Conservation (phyloP, 2,329 filamentous ascomycete genomes). For the Huntiella omanensis region DNA sequence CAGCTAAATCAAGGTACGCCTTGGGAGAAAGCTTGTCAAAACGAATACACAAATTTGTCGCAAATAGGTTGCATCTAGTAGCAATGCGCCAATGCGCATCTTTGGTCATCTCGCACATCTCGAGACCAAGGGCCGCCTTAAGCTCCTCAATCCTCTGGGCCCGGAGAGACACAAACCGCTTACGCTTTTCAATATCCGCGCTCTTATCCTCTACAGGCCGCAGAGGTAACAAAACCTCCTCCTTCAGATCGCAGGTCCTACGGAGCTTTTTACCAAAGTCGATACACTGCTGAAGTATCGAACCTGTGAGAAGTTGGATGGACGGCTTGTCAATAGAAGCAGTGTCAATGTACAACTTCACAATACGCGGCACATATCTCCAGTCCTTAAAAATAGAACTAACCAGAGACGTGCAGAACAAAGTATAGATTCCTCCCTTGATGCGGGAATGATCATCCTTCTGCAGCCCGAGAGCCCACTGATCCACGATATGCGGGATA, state of each 20-base stretch:
- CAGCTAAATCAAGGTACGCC: conserved; percentile 66
- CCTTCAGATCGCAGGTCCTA: conserved; percentile 46
- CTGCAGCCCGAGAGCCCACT: conserved; percentile 60
- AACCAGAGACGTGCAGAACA: conserved; percentile 72
- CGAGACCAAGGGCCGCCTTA: conserved; percentile 62
- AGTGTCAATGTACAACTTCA: conserved; percentile 77
- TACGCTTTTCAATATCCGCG: conserved; percentile 37
- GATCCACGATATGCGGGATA: conserved; percentile 68
- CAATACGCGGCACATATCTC: conserved; percentile 81
- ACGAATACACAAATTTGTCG: conserved; percentile 76
- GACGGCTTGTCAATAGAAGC: conserved; percentile 84
- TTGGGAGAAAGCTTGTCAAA: conserved; percentile 73
- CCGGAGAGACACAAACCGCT: conserved; percentile 56
- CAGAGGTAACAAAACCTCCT: conserved; percentile 7
- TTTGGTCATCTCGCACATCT: conserved; percentile 59
- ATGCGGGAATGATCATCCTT: conserved; percentile 74
- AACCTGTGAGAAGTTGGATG: conserved; percentile 72
- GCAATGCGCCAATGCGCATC: conserved; percentile 94
- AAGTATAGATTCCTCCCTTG: conserved; percentile 82
- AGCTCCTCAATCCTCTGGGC: conserved; percentile 61
- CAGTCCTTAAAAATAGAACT: conserved; percentile 83
- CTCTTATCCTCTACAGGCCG: conserved; percentile 39
- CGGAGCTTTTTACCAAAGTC: conserved; percentile 75
- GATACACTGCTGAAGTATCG: conserved; percentile 66
- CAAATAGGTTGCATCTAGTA: conserved; percentile 72